Base-by-base conservation (phyloP, 2,329 filamentous ascomycete genomes). In the Epicoccum nigrum region DNA sequence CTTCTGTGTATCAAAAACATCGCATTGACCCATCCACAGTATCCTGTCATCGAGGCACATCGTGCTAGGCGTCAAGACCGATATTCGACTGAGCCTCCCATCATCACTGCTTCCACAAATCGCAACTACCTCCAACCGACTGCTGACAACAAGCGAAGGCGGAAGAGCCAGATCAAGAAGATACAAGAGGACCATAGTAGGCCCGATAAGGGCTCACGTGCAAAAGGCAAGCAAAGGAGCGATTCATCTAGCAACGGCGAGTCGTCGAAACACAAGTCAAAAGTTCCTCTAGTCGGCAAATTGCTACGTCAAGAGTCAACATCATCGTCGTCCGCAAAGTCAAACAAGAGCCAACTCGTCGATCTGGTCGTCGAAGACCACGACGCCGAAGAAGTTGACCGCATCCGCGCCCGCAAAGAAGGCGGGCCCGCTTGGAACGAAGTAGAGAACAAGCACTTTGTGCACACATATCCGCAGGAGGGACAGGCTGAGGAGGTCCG, bases 31-130 rank as follows among this genome's bases (percentile, higher is more conserved):
- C 43, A 15, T 51, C 20, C 58, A 42, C 64, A 94, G 90, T 97
- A 97, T 72, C 93, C 92, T 19, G 93, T 97, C 21, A 92, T 97
- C 60, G 93, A 92, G 27, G 92, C 86, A 16, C 83, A 89, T 69
- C 84, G 91, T 58, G 88, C 91, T 13, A 81, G 87, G 23, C 81
- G 85, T 48, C 87, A 92, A 52, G 82, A 87, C 56, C 89, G 86
- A 67, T 67, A 87, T 40, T 73, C 76, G 48, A 62, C 74, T 40
- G 74, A 79, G 37, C 83, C 83, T 8, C 72, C 70, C 32, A 77
- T 84, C 19, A 65, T 85, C 39, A 83, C 82, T 3, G 78, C 80
- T 19, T 80, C 81, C 6, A 80, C 81, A 6, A 84, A 85, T 59
- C 73, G 80, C 42, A 75, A 80, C 50, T 60, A 83, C 41, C 65